Evolutionary conservation across 2,329 filamentous ascomycete species (phyloP).

Genomic region (Plectosphaerella plurivora): DNA sequence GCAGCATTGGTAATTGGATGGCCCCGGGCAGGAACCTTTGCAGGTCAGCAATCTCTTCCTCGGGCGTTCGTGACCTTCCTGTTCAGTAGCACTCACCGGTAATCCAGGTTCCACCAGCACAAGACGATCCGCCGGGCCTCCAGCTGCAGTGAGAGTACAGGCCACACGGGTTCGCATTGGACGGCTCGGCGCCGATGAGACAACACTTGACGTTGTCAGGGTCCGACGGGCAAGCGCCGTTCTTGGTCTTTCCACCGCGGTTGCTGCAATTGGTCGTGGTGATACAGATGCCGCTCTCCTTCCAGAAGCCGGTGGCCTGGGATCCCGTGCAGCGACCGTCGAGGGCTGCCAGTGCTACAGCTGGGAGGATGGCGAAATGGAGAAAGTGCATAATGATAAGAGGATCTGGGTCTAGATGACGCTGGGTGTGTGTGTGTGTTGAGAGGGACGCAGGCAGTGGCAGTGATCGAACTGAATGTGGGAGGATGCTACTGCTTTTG

Average conservation of each 20-base stretch:
- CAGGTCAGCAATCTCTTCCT: not conserved
- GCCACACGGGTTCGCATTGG: not conserved
- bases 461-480: too few species aligned
- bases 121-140: not conserved
- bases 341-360: not conserved
- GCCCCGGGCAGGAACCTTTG: slow-evolving; percentile 3
- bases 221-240: slow-evolving; percentile 4
- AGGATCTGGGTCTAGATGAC: too few species aligned
- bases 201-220: slow-evolving; percentile 5
- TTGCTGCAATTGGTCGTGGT: slow-evolving; percentile 3
- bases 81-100: not conserved
- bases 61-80: too few species aligned
- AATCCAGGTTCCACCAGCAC: not conserved
- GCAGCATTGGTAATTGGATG: slow-evolving; percentile 4
- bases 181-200: not conserved
- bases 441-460: too few species aligned
- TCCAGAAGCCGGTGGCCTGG: slow-evolving; percentile 3
- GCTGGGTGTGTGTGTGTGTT: too few species aligned
- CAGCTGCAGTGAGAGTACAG: slow-evolving; percentile 1
- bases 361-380: not conserved
- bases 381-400: not conserved
- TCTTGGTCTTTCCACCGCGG: not conserved
- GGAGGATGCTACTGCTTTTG: too few species aligned
- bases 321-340: slow-evolving; percentile 4
- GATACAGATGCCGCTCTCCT: slow-evolving; percentile 3